These are phyloP conservation scores for Magnusiomyces fungicola DNA, from an alignment of 1,139 yeast genomes.

Conservation along the genomic window DNA sequence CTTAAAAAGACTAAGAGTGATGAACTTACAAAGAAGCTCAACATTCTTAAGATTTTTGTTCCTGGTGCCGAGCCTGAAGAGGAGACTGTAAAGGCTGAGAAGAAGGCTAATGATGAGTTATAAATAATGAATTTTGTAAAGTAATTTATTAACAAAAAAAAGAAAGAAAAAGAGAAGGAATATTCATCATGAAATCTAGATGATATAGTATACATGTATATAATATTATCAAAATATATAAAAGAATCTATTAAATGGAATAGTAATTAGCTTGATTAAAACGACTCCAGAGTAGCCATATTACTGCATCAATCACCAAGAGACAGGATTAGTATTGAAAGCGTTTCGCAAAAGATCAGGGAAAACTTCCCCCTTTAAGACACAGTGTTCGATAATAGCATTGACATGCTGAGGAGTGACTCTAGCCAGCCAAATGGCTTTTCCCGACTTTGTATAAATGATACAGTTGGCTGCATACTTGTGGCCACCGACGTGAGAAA, in stretches of 20 bases:
- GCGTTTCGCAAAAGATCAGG: constrained; percentile 61
- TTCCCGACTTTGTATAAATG: constrained; percentile 64
- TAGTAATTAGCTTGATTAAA: no score
- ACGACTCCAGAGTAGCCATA: no score
- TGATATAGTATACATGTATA: no score
- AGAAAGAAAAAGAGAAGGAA: background rate
- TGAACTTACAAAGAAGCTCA: constrained; percentile 28
- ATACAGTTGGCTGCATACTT: constrained; percentile 86
- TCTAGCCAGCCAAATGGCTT: constrained; percentile 82
- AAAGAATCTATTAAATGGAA: no score
- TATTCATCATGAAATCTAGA: no score
- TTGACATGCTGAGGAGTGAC: constrained; percentile 70
- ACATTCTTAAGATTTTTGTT: constrained; percentile 38
- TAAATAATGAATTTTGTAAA: background rate
- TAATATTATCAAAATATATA: no score
- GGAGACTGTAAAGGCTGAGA: constrained; percentile 51
- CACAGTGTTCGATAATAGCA: constrained; percentile 68
- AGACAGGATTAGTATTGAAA: constrained; percentile 39
- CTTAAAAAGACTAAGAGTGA: constrained; percentile 31
- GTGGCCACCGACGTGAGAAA: constrained; percentile 94
- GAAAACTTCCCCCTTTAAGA: constrained; percentile 62
- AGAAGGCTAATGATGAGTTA: constrained; percentile 56
- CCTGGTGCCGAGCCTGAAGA: constrained; percentile 30
- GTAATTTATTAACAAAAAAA: background rate
- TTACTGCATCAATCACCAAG: constrained; percentile 54